Evolutionary conservation across 768 basidiomycete species (phyloP), one percentile per base, ranked within the genome.

Genomic region (Serpula lacrymans): DNA sequence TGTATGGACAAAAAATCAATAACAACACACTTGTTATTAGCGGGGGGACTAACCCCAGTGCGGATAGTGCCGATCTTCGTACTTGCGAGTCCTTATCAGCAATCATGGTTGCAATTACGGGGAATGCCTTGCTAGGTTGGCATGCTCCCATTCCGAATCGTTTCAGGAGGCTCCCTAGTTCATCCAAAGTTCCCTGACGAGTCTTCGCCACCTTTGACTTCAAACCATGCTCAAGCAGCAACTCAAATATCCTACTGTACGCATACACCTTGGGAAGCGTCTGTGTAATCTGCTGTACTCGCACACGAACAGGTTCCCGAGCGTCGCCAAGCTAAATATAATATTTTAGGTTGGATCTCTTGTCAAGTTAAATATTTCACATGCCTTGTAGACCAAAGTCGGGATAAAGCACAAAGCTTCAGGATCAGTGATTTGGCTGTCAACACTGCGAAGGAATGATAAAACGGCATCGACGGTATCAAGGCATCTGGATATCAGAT

Each of bases 191-290:
- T 10, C 90, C 88, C 62, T 91, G 87, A 10, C 94, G 80, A 9
- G 91, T 89, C 63, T 94, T 93, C 3, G 92, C 85, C 13, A 92
- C 88, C 62, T 94, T 94, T 13, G 88, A 85, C 59, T 82, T 86
- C 30, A 94, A 64, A 12, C 96, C 95, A 55, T 94, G 78, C 27
- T 96, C 90, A 9, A 96, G 73, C 6, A 98, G 67, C 11, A 91
- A 62, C 54, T 88, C 85, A 59, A 96, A 94, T 23, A 98, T 71
- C 28, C 93, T 84, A 52, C 93, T 96, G 53, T 86, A 94, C 1
- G 96, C 86, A 54, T 94, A 96, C 38, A 97, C 83, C 55, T 84
- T 90, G 6, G 93, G 85, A 37, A 97, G 70, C 4, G 74, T 75
- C 52, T 90, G 87, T 41, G 98, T 80, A 45, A 96, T 85, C 34